Evolutionary conservation across 306 rosid genomes (phyloP).

Genomic region (Astragalus membranaceus): DNA sequence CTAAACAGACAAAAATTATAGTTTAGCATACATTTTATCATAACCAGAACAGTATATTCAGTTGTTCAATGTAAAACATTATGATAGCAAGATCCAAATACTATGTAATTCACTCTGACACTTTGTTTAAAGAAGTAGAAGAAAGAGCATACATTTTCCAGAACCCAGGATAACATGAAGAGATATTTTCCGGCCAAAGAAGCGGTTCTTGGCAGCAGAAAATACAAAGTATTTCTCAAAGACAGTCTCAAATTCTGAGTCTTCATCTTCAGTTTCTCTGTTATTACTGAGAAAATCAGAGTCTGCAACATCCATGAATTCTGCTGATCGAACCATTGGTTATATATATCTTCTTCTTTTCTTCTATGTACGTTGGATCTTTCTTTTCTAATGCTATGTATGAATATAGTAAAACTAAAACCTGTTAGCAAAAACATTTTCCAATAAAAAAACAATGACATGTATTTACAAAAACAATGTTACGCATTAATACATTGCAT

Average conservation of each 20-base stretch:
- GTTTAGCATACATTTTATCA: neutral
- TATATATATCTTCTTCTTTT: neutral
- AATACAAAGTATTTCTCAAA: conserved; percentile 32
- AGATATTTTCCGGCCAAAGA: conserved; percentile 51
- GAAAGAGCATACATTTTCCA: conserved; percentile 37
- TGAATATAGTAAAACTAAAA: neutral
- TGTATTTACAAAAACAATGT: neutral
- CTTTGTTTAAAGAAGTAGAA: no score
- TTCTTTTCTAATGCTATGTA: neutral
- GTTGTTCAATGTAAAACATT: neutral
- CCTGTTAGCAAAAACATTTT: conserved; percentile 2
- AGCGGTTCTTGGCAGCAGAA: conserved; percentile 32
- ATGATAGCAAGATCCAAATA: no score
- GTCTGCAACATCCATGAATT: conserved; percentile 44
- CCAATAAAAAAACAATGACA: neutral
- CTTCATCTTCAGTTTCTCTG: conserved; percentile 26
- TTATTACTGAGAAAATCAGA: conserved; percentile 33
- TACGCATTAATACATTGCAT: neutral
- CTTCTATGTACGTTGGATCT: neutral
- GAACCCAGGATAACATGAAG: conserved; percentile 50
- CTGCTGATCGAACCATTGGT: conserved; percentile 26
- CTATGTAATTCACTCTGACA: no score
- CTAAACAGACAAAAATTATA: conserved; percentile 25
- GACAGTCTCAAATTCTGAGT: conserved; percentile 43
- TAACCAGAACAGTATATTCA: neutral